These are phyloP conservation scores for Candida yuanshanica DNA, from an alignment of 805 yeast genomes.

Conservation along the genomic window DNA sequence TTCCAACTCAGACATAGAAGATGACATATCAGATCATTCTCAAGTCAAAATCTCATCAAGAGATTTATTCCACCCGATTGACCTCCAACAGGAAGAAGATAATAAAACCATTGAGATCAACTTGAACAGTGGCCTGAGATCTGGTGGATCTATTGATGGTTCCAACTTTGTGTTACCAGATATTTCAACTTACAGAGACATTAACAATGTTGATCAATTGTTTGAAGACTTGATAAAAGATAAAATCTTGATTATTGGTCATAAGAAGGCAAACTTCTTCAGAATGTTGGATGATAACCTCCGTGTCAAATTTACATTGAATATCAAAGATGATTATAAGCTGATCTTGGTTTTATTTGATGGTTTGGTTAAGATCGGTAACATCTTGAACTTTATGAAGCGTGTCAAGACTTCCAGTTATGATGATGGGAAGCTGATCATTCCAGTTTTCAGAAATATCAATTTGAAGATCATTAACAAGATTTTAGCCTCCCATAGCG, in stretches of 20 bases:
- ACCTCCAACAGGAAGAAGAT: constrained; percentile 10
- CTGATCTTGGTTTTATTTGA: constrained; percentile 22
- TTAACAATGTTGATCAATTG: not conserved
- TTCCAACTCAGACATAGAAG: constrained; percentile 24
- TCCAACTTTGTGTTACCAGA: constrained; percentile 20
- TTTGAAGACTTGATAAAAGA: not conserved
- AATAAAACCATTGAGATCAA: constrained; percentile 21
- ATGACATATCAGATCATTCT: constrained; percentile 11
- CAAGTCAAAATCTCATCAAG: not conserved
- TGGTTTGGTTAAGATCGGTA: constrained; percentile 25
- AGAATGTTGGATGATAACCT: constrained; percentile 12
- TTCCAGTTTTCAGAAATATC: constrained; percentile 23
- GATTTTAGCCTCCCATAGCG: constrained; percentile 13
- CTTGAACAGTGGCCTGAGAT: constrained; percentile 11
- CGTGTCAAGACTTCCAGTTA: constrained; percentile 1
- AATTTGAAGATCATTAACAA: constrained; percentile 15
- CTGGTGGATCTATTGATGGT: constrained; percentile 1
- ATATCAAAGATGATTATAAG: constrained; percentile 12
- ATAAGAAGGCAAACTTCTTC: constrained; percentile 17
- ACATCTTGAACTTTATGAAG: constrained; percentile 23
- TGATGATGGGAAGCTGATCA: constrained; percentile 13
- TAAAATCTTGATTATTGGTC: constrained; percentile 23
- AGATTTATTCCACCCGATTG: not conserved
- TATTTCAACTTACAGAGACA: constrained; percentile 1
- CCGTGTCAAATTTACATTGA: constrained; percentile 17